Base-by-base conservation (phyloP, 495 filamentous ascomycete genomes). In the Bacidia gigantensis region DNA sequence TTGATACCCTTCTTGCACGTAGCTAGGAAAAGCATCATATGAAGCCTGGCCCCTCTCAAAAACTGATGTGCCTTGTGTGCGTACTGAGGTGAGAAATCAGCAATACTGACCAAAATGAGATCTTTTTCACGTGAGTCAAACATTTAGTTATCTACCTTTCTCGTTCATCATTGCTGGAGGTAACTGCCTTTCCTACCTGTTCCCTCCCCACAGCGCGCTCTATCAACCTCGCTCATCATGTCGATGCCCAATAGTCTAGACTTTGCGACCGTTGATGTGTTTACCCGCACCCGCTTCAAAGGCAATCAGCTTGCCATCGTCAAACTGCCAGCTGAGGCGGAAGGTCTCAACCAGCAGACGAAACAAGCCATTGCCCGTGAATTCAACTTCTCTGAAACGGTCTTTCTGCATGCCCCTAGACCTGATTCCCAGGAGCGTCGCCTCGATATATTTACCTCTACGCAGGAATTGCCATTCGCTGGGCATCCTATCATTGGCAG, bases 331-430 rank as follows among this genome's bases (percentile, higher is more conserved):
- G 5, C 53, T 2, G 40, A 51, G 21, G 38, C 32, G 32, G 35
- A 60, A 18, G 62, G 57, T 20, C 58, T 79, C 50, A 60, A 63
- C 10, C 76, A 80, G 55, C 62, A 66, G 0, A 67, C 72, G 53
- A 85, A 84, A 58, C 83, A 81, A 65, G 64, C 58, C 41, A 81
- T 93, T 32, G 78, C 86, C 2, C 59, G 63, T 26, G 87, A 94
- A 66, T 92, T 92, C 80, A 90, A 90, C 56, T 73, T 87, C 57
- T 87, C 84, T 2, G 87, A 92, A 60, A 89, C 81, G 0, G 82
- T 89, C 49, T 94, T 90, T 66, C 66, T 92, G 12, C 77, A 87
- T 62, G 69, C 72, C 12, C 50, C 56, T 26, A 3, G 23, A 41
- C 20, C 23, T 5, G 26, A 44, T 18, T 11, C 44, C 21, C n/a